Percentiles rank a stretch among this genome's conserved stretches.
Conservation (phyloP, 2,329 filamentous ascomycete species). For the Xylariaceae sp. region DNA sequence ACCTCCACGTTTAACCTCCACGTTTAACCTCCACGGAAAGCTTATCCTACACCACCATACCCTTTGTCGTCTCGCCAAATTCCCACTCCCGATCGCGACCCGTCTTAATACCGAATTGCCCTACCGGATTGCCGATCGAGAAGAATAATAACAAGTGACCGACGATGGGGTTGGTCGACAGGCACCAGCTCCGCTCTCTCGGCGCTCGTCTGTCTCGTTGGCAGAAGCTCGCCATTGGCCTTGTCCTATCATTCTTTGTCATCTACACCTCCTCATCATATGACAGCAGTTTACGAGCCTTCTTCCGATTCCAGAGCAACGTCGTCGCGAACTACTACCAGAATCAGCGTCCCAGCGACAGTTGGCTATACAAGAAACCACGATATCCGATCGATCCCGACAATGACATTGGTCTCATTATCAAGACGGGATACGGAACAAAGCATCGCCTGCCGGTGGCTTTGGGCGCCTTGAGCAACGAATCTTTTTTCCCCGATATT, state of each 20-base stretch:
- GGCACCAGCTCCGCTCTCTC: constrained; percentile 26
- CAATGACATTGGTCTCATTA: constrained; percentile 44
- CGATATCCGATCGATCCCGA: constrained; percentile 40
- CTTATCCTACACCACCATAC: neutral
- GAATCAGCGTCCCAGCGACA: constrained; percentile 32
- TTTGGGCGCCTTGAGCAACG: constrained; percentile 41
- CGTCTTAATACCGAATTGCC: neutral
- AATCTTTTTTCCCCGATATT: constrained; percentile 37
- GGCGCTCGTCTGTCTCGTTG: constrained; percentile 26
- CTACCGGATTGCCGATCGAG: neutral
- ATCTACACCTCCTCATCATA: constrained; percentile 28
- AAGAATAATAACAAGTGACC: neutral
- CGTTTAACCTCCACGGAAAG: neutral
- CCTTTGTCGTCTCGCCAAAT: neutral
- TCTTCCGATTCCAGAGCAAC: constrained; percentile 30
- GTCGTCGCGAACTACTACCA: constrained; percentile 29
- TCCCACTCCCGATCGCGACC: neutral
- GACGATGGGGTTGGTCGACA: constrained; percentile 26
- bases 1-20: constrained; percentile 1
- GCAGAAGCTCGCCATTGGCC: constrained; percentile 26
- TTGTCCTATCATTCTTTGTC: constrained; percentile 26
- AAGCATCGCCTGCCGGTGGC: constrained; percentile 42
- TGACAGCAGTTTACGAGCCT: constrained; percentile 28
- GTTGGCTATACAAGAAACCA: constrained; percentile 38
- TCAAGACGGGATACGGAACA: constrained; percentile 54